Evolutionary conservation across 192 early-diverging fungal genomes (phyloP), one percentile per base, ranked within the genome.

Genomic region (Phlyctochytrium planicorne): DNA sequence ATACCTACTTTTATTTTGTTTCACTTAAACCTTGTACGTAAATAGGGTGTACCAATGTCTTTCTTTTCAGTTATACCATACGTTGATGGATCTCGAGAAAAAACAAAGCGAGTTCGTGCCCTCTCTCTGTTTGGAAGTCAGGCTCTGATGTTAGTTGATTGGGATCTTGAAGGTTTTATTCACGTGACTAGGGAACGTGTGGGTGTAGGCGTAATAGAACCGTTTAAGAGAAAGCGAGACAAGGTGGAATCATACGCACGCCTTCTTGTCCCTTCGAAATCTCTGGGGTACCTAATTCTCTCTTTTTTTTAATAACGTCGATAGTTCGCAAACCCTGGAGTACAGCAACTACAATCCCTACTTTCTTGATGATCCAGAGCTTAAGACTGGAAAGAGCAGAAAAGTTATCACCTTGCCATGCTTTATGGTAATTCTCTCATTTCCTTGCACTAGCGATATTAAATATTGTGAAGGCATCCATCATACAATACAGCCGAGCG

Each of bases 281-380:
- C 53, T 14, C 53, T 68, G 37, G 62, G 65, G 70, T 71, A 35
- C 6, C 30, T 52, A 24, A 33, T 3, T 66, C 30, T 60, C n/a
- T 53, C 25, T 62, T 34, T 62, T 55, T 16, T 57, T 20, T 6
- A 14, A 24, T 24, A n/a, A 62, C 47, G 16, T 61, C 65, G 23
- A 3, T 66, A 10, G 53, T 1, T 65, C 24, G 17, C 17, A 31
- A 34, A 31, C 27, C 14, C 29, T 67, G 30, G 30, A 16, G 31
- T 6, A 25, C n/a, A n/a, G n/a, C n/a, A 59, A 73, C 59, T 98
- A 98, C 62, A 83, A 95, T 75, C 94, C 95, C 6, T 88, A 84
- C 53, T 87, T 84, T 55, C 74, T 99, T 14, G 97, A 99, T 69
- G 90, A 94, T 63, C 91, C 93, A 12, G 89, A 90, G 16, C 79